Percentiles rank a stretch among this genome's conserved stretches.
Conservation (phyloP, 768 basidiomycete species). For the Cystobasidiopsis lactophilus region DNA sequence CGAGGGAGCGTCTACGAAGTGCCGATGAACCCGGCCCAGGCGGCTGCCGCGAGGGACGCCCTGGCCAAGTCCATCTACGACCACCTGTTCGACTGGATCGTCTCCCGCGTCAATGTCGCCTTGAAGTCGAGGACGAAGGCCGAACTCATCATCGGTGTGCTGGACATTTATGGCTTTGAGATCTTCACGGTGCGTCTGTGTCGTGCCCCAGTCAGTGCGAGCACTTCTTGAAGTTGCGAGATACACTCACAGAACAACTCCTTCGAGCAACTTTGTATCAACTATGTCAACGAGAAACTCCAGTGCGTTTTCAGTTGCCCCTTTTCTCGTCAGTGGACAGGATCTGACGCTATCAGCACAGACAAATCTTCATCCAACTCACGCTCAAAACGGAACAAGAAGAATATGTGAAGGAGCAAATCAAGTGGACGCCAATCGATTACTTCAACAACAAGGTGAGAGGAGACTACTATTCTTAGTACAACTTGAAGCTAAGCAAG, state of each 20-base stretch:
- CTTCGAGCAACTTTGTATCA: slow-evolving; percentile 96
- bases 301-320: slow-evolving; percentile 28
- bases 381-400: slow-evolving; percentile 98
- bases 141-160: slow-evolving; percentile 72
- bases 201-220: not conserved
- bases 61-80: slow-evolving; percentile 91
- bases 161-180: slow-evolving; percentile 98
- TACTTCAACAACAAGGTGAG: slow-evolving; percentile 77
- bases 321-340: not conserved
- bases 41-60: slow-evolving; percentile 67
- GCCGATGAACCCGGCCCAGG: slow-evolving; percentile 67
- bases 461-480: not conserved
- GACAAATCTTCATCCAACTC: slow-evolving; percentile 78
- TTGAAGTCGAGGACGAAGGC: slow-evolving; percentile 65
- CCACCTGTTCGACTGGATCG: slow-evolving; percentile 98
- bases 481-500: not conserved
- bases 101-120: slow-evolving; percentile 78
- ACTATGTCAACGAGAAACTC: slow-evolving; percentile 99
- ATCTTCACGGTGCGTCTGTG: slow-evolving; percentile 50
- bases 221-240: not conserved
- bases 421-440: slow-evolving; percentile 98
- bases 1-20: slow-evolving; percentile 91
- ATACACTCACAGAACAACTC: slow-evolving; percentile 54
- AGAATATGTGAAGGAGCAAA: slow-evolving; percentile 93
- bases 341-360: too few species aligned